Percentiles rank a stretch among this genome's conserved stretches.
Conservation (phyloP, 139 green algal species). For the Pycnococcus provasolii region DNA sequence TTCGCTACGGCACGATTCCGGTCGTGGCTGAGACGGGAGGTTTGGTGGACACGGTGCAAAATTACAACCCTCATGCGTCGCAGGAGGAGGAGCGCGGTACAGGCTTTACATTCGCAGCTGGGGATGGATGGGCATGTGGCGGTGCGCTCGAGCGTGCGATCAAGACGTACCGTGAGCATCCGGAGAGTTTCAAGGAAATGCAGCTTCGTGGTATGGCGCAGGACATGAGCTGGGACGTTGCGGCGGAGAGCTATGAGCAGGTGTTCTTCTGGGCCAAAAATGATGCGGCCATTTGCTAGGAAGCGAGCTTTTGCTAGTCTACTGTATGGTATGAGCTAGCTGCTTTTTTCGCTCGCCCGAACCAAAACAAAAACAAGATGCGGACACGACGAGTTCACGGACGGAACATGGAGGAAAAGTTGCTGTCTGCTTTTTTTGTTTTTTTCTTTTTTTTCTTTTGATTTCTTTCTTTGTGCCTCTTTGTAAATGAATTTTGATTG, state of each 20-base stretch:
- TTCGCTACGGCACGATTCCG: constrained; percentile 91
- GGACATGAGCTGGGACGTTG: constrained; percentile 78
- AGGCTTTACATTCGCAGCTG: neutral
- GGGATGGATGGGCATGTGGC: neutral
- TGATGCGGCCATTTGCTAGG: constrained; percentile 2
- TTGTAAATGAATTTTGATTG: too few species aligned
- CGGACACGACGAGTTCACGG: too few species aligned
- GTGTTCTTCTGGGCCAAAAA: constrained; percentile 77
- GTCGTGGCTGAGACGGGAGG: constrained; percentile 68
- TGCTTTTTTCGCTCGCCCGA: too few species aligned
- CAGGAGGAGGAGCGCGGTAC: constrained; percentile 3
- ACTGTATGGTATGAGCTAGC: too few species aligned
- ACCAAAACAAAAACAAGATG: too few species aligned
- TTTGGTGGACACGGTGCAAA: constrained; percentile 5
- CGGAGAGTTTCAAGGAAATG: constrained; percentile 24
- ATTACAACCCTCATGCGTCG: neutral
- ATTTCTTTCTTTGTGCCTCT: too few species aligned
- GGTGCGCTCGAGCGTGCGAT: constrained; percentile 9
- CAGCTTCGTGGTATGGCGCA: constrained; percentile 58
- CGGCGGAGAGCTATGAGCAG: constrained; percentile 82
- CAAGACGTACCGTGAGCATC: constrained; percentile 16
- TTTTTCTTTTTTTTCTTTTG: too few species aligned
- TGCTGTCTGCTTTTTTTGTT: too few species aligned
- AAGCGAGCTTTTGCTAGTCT: neutral
- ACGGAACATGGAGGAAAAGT: too few species aligned